phyloP scores from a whole-genome alignment of 140 eudicot genomes.

The Erigeron philadelphicus region DNA sequence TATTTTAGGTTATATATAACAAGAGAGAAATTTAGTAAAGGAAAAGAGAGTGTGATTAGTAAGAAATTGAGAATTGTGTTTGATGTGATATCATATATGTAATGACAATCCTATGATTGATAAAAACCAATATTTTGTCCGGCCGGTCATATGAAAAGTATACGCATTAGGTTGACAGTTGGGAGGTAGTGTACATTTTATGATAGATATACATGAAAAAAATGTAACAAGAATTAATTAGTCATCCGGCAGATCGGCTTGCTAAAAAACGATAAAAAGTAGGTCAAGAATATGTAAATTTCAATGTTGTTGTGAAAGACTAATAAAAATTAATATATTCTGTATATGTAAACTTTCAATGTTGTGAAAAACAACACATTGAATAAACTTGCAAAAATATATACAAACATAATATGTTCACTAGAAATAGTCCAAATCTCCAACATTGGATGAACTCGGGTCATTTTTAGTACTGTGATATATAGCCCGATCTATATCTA shows the following conservation, averaged over 20 bases:
- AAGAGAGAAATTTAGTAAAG: background rate
- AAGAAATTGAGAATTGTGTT: background rate
- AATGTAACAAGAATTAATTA: slow-evolving; percentile 19
- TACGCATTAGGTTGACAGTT: background rate
- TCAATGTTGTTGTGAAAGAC: background rate
- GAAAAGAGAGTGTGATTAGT: slow-evolving; percentile 12
- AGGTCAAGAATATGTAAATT: slow-evolving; percentile 28
- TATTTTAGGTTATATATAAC: background rate
- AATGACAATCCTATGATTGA: slow-evolving; percentile 20
- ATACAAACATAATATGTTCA: no score
- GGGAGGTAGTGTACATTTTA: background rate
- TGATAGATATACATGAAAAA: background rate
- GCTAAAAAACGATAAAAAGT: slow-evolving; percentile 11
- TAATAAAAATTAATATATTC: background rate
- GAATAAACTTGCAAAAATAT: no score
- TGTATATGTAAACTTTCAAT: background rate
- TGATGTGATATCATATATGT: slow-evolving; percentile 25
- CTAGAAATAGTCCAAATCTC: no score
- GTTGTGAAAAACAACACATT: no score
- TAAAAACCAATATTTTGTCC: slow-evolving; percentile 28
- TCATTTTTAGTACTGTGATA: no score
- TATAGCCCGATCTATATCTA: no score
- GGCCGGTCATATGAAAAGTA: slow-evolving; percentile 26
- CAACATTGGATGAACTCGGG: no score
- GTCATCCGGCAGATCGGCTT: slow-evolving; percentile 25